These are phyloP conservation scores for Westerdykella ornata DNA, from an alignment of 2,329 filamentous ascomycete genomes.

Conservation along the genomic window DNA sequence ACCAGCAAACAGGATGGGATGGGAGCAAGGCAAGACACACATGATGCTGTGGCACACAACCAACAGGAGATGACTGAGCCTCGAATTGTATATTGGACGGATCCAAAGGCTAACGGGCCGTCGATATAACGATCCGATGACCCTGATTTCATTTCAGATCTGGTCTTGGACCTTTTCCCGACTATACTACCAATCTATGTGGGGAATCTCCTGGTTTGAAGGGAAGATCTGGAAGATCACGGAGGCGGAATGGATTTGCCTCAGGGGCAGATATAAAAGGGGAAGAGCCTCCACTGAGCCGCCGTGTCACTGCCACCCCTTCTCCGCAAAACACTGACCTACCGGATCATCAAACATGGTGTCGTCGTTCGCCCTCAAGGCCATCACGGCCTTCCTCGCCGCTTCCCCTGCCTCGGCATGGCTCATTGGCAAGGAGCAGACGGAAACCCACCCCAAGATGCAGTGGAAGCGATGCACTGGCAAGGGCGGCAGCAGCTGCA, in stretches of 20 bases:
- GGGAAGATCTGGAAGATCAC: background rate
- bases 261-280: conserved; percentile 8
- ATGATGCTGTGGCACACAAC: conserved; percentile 6
- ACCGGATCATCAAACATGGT: conserved; percentile 12
- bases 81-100: conserved; percentile 12
- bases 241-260: background rate
- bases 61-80: conserved; percentile 1
- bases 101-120: conserved; percentile 13
- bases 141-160: conserved; percentile 8
- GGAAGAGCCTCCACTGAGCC: conserved; percentile 2
- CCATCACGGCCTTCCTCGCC: conserved; percentile 19
- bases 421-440: conserved; percentile 32
- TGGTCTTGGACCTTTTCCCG: conserved; percentile 6
- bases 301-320: conserved; percentile 1
- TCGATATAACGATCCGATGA: conserved; percentile 12
- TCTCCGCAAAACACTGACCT: conserved; percentile 1
- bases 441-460: conserved; percentile 37
- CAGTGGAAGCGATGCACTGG: conserved; percentile 35
- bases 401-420: conserved; percentile 26
- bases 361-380: conserved; percentile 15
- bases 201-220: conserved; percentile 1
- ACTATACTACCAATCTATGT: conserved; percentile 11
- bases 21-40: conserved; percentile 1
- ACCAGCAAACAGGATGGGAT: conserved; percentile 3
- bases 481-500: conserved; percentile 29